Base-by-base conservation (phyloP, 116 monocot species). In the Dioscorea cayenensis region DNA sequence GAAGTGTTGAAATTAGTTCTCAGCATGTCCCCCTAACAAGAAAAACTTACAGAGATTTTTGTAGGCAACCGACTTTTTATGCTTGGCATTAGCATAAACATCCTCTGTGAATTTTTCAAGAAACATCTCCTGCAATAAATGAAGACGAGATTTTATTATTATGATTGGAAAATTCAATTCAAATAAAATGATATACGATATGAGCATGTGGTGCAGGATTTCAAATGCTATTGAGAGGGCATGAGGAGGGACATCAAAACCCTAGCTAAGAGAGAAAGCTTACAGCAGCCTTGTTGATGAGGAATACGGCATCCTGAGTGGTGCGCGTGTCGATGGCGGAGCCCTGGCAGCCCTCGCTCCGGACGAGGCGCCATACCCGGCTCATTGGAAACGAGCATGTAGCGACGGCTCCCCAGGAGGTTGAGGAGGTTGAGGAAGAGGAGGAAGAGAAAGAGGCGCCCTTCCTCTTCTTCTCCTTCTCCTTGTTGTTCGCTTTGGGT, bases 281-380 rank as follows among this genome's bases (percentile, higher is more conserved):
- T 71, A 88, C 85, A 13, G 88, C 66, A 49, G 88, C 82, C 58
- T 84, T 88, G 67, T 84, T 88, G 75, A 82, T 77, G 72, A 88
- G 79, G 68, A 88, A 88, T 62, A 88, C 75, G 27, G 84, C 79
- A 11, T 88, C 88, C 11, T 61, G 48, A 28, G 82, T 79, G 32
- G 82, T 71, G 58, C 84, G 78, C 25, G 74, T 66, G 35, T 59
- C 65, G 23, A 59, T 49, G 51, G 18, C 35, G 48, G 60, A 21
- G 23, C 5, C 50, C 6, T 59, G 65, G 2, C 63, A 75, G 48
- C 75, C 77, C 50, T 77, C 84, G 18, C 72, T 77, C 59, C 79
- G 78, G 37, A 85, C 67, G 32, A 85, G 75, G 67, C 78, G 81
- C 76, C 79, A 60, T 29, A 82, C 73, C 18, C 88, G 82, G 51